A percentile compares a stretch with the other conserved stretches of the same genome.
Conservation (phyloP, 306 rosid species). For the Ziziphus jujuba region DNA sequence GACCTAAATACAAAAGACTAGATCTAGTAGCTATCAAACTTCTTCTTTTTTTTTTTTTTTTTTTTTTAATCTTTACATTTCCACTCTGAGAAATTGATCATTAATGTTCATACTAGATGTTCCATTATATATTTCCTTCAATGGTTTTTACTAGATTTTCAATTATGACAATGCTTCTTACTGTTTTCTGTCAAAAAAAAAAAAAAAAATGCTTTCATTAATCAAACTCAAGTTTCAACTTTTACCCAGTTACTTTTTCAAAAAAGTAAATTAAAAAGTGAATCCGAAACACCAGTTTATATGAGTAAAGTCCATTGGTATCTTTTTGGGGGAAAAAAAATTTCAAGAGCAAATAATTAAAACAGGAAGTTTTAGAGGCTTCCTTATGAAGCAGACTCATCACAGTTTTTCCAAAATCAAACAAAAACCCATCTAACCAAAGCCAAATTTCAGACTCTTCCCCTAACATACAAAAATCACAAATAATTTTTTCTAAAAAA, state of each 20-base stretch:
- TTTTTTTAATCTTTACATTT: background rate
- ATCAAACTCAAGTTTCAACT: background rate
- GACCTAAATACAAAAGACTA: background rate
- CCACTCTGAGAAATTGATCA: background rate
- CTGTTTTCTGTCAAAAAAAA: too few species aligned
- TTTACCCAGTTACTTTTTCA: background rate
- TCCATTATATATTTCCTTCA: too few species aligned
- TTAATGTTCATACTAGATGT: background rate
- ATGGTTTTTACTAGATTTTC: too few species aligned
- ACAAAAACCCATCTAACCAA: background rate
- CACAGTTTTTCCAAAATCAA: background rate
- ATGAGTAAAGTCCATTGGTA: background rate
- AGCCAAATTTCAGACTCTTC: background rate
- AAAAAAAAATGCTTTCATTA: background rate
- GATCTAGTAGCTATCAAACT: background rate
- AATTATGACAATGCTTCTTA: too few species aligned
- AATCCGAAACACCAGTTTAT: background rate
- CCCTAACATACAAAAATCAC: too few species aligned
- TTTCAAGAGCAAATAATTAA: too few species aligned
- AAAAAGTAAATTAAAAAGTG: slow-evolving; percentile 3
- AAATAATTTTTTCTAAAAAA: too few species aligned
- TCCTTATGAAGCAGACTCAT: slow-evolving; percentile 4
- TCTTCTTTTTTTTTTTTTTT: too few species aligned
- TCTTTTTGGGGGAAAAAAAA: background rate
- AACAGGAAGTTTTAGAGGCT: background rate